phyloP scores from a whole-genome alignment of 2,329 filamentous ascomycete genomes.

The Aspergillus pseudonomiae region DNA sequence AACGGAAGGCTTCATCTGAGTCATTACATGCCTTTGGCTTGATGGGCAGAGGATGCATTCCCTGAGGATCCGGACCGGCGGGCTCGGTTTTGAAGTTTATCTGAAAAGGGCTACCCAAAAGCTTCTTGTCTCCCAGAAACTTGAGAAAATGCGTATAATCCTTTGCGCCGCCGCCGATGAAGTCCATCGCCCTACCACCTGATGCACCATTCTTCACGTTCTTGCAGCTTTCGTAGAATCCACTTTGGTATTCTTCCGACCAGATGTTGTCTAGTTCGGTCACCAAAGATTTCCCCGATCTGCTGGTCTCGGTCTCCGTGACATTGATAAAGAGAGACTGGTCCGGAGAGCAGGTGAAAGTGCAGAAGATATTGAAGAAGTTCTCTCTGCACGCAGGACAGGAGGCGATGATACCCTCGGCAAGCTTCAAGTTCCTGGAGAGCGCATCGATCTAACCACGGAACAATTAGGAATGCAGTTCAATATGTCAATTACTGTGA shows the following conservation, averaged over 20 bases:
- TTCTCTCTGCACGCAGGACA: constrained; percentile 98
- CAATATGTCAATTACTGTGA: background rate
- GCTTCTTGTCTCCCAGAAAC: constrained; percentile 90
- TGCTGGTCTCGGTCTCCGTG: constrained; percentile 67
- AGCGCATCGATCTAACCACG: constrained; percentile 70
- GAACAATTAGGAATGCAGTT: background rate
- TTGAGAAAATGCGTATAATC: constrained; percentile 85
- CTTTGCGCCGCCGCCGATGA: constrained; percentile 93
- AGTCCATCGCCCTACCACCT: constrained; percentile 89
- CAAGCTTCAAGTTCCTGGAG: constrained; percentile 81
- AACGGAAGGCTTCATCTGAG: constrained; percentile 80
- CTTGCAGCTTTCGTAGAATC: constrained; percentile 96
- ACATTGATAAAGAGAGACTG: constrained; percentile 96
- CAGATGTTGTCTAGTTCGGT: constrained; percentile 90
- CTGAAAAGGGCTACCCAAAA: constrained; percentile 90
- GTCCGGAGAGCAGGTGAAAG: constrained; percentile 95
- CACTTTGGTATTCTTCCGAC: constrained; percentile 78
- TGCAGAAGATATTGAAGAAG: constrained; percentile 98
- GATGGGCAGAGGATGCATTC: constrained; percentile 74
- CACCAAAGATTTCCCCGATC: constrained; percentile 64
- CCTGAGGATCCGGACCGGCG: constrained; percentile 61
- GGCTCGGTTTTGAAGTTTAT: constrained; percentile 79
- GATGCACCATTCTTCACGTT: constrained; percentile 97
- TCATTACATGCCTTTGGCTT: constrained; percentile 86
- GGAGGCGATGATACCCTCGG: constrained; percentile 84